Base-by-base conservation (phyloP, 257 asterid genomes). In the Leptodermis oblonga region DNA sequence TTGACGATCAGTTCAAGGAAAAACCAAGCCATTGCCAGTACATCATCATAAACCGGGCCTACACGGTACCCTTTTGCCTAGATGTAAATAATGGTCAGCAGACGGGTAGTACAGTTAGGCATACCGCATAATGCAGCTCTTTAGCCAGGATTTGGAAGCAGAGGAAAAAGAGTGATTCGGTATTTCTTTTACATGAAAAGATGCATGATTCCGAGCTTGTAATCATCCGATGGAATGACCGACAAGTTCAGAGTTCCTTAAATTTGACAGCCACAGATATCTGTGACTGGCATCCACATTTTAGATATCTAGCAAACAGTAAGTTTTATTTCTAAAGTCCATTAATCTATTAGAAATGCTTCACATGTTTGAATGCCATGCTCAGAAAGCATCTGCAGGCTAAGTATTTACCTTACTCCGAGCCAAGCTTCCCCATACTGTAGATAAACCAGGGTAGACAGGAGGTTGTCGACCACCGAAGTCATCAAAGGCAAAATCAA, bases 351-450 rank as follows among this genome's bases (percentile, higher is more conserved):
- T 1, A 23, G 45, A 41, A 70, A 36, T 41, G 36, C 45, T 46
- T 72, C 28, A 14, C 13, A 28, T 36, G 7, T 55, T 59, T 45
- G 41, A 37, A 15, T 51, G 14, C 39, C 7, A 51, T 20, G 5
- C 28, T 49, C 66, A 37, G 4, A 18, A 54, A 8, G 39, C 26
- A 62, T 18, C 39, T 13, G 46, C 13, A 68, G 25, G 26, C 20
- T 43, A 37, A 46, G 39, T 39, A 43, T 28, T 71, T 86, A 94
- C 99, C 99, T 94, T 94, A 81, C 99, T 94, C 79, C 99, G 99
- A 45, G 99, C 99, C 88, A 94, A 84, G 84, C 99, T 94, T 82
- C 99, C 99, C 99, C 99, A 94, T 10, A 94, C 99, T 45, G 99
- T 94, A 78, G 97, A 82, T 76, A 94, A 84, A 74, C 99, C 99